Evolutionary conservation across 495 filamentous ascomycete genomes (phyloP), one percentile per base, ranked within the genome.

Genomic region (Pyronema domesticum): DNA sequence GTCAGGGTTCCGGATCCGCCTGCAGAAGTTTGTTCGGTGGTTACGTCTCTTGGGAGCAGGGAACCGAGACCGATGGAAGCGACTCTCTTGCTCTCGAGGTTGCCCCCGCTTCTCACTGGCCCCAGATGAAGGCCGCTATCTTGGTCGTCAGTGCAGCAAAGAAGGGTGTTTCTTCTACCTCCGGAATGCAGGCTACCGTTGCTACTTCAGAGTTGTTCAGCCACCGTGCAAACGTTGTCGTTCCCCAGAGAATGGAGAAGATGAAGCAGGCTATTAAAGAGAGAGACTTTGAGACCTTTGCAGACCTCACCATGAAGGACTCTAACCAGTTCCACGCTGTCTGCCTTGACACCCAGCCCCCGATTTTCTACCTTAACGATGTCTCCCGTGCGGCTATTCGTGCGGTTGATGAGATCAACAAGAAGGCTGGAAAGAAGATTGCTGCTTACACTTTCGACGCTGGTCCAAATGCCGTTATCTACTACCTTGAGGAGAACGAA

Each of bases 321-420:
- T 89, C 83, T 64, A 99, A 99, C 68, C 80, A 77, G 52, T 99
- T 99, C 79, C 91, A 99, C 67, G 86, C 91, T 13, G 85, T 82
- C 34, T 95, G 91, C 65, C 72, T 89, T 55, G 91, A 99, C 71
- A 95, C 93, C 0, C 83, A 83, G 67, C 91, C 91, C 48, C 91
- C 91, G 11, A 96, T 99, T 58, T 94, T 94, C 71, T 99, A 99
- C 71, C 76, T 96, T 73, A 99, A 96, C 64, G 91, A 96, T 68
- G 81, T 89, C 15, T 83, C 78, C 14, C 72, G 83, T 13, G 86
- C 88, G 7, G 86, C 88, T 9, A 84, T 99, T 47, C 73, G 83
- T 48, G 80, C 84, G 3, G 89, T 95, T 30, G 86, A 96, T 71
- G 78, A 77, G 40, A 83, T 96, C 69, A 99, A 99, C 68, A 68